Base-by-base conservation (phyloP, 495 filamentous ascomycete genomes). In the Aspergillus asperescens region DNA sequence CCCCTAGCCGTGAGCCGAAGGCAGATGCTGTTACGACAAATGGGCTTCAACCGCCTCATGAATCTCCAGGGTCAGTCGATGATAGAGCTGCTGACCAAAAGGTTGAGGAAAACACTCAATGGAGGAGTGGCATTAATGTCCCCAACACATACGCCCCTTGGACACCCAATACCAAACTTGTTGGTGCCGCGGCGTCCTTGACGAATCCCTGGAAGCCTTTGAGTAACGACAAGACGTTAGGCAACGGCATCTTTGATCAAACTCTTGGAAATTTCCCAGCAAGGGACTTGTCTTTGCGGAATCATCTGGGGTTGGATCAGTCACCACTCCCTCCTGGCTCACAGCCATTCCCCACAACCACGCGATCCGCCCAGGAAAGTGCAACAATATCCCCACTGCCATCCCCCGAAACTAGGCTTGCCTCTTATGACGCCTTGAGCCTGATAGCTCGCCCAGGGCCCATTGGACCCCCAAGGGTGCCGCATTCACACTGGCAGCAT, bases 161-260 rank as follows among this genome's bases (percentile, higher is more conserved):
- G 73, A 56, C 67, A n/a, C 43, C 68, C 7, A 67, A 64, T 31
- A 22, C 66, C 7, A 73, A 68, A 37, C 61, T 76, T 34, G 54
- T 59, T 9, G 42, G 59, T 8, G 58, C 62, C 8, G 45, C 77
- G 34, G 60, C 77, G 46, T 57, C 74, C 1, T 68, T 78, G 22
- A 74, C 79, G 43, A 89, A 86, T 59, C 81, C 86, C 5, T 90
- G 88, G 87, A 87, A 85, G 28, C 81, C 84, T n/a, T 76, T 86
- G 7, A 81, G 76, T 41, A 85, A 79, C 60, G 81, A 87, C 57
- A 80, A 81, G 50, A 81, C 79, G 18, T 74, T 90, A 19, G 87
- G 87, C 2, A 90, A 90, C 58, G 87, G 87, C n/a, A 86, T 86
- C 3, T 90, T 90, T 60, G 81, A 83, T 41, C 77, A 81, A 41